These are phyloP conservation scores for Colletotrichum zoysiae DNA, from an alignment of 2,329 filamentous ascomycete species.

Conservation along the genomic window DNA sequence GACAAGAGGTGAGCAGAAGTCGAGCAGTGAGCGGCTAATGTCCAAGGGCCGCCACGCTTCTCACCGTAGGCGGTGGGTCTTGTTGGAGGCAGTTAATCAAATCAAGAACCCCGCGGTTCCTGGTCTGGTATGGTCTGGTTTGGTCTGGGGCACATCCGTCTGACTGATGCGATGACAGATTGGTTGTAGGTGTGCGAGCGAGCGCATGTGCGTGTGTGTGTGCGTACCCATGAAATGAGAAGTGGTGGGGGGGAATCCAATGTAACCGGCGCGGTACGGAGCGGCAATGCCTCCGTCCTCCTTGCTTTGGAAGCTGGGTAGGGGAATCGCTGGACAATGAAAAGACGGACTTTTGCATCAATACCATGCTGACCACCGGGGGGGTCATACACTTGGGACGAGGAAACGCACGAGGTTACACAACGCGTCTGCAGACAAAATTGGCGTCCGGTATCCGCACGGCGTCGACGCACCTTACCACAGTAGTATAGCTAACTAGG, in stretches of 20 bases:
- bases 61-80: slow-evolving; percentile 35
- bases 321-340: slow-evolving; percentile 20
- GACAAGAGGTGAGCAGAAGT: slow-evolving; percentile 14
- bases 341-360: slow-evolving; percentile 20
- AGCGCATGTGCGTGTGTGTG: slow-evolving; percentile 14
- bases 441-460: slow-evolving; percentile 15
- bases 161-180: slow-evolving; percentile 35
- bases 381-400: slow-evolving; percentile 23
- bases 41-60: slow-evolving; percentile 27
- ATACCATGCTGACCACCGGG: slow-evolving; percentile 35
- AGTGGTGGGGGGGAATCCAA: slow-evolving; percentile 23
- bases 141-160: slow-evolving; percentile 25
- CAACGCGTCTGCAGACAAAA: slow-evolving; percentile 36
- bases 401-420: slow-evolving; percentile 34
- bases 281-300: slow-evolving; percentile 23
- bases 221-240: slow-evolving; percentile 31
- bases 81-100: slow-evolving; percentile 17
- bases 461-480: not conserved
- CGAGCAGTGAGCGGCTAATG: slow-evolving; percentile 33
- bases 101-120: slow-evolving; percentile 31
- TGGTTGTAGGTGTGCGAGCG: slow-evolving; percentile 14
- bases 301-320: slow-evolving; percentile 10
- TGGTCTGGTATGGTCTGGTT: slow-evolving; percentile 16
- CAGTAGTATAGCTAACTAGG: not conserved
- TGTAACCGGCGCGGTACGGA: slow-evolving; percentile 31